Evolutionary conservation across 805 yeast species (phyloP).

Genomic region (Spathaspora girioi): DNA sequence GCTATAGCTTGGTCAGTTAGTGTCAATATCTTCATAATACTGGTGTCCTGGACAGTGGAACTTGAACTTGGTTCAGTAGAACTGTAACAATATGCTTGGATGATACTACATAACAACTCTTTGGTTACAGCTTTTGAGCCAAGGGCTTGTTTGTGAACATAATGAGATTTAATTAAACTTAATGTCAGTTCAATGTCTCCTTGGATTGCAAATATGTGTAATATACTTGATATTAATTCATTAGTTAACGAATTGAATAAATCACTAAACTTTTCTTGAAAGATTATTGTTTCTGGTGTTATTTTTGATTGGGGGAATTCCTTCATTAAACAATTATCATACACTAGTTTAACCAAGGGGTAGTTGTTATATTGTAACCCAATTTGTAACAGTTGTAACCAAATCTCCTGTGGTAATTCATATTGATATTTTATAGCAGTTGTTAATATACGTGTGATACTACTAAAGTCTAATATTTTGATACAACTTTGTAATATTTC

Average conservation of each 20-base stretch:
- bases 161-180: conserved; percentile 33
- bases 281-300: conserved; percentile 22
- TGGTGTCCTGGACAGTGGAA: conserved; percentile 1
- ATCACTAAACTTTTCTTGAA: conserved; percentile 8
- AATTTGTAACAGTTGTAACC: conserved; percentile 20
- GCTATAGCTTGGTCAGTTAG: conserved; percentile 24
- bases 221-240: conserved; percentile 19
- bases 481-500: not conserved
- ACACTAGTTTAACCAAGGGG: conserved; percentile 22
- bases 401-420: conserved; percentile 10
- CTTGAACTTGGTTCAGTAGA: not conserved
- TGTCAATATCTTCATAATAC: conserved; percentile 27
- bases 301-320: conserved; percentile 17
- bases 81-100: conserved; percentile 35
- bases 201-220: conserved; percentile 27
- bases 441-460: not conserved
- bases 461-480: not conserved
- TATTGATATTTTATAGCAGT: not conserved
- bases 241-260: conserved; percentile 19
- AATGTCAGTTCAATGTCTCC: conserved; percentile 38
- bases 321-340: conserved; percentile 27
- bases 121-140: conserved; percentile 33
- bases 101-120: conserved; percentile 28
- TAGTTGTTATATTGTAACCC: conserved; percentile 25
- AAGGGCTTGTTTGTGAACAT: conserved; percentile 22